Evolutionary conservation across 2,329 filamentous ascomycete species (phyloP).

Genomic region (Colletotrichum horii): DNA sequence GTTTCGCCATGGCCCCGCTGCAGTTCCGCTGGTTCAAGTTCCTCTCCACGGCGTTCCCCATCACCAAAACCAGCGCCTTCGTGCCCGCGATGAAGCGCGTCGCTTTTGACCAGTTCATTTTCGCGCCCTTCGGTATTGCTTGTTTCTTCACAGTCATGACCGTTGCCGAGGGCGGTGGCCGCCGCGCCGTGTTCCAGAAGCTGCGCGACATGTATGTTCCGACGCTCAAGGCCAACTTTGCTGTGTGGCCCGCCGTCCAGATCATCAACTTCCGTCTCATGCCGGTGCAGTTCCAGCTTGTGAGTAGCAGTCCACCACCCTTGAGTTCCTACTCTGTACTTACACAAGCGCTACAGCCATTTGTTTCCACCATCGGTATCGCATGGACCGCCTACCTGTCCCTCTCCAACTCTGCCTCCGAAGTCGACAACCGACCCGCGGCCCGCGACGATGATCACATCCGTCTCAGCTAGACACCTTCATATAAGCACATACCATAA

Average conservation of each 20-base stretch:
- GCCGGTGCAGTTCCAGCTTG: constrained; percentile 95
- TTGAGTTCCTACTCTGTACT: neutral
- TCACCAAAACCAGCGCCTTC: constrained; percentile 77
- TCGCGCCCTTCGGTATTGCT: constrained; percentile 86
- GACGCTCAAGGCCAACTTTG: constrained; percentile 92
- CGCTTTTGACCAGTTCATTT: constrained; percentile 89
- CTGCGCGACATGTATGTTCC: constrained; percentile 93
- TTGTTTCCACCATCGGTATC: constrained; percentile 94
- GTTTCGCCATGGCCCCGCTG: constrained; percentile 92
- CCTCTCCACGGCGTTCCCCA: constrained; percentile 80
- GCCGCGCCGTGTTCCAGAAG: constrained; percentile 79
- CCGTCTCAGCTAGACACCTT: constrained; percentile 33
- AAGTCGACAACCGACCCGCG: constrained; percentile 46
- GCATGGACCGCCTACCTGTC: constrained; percentile 98
- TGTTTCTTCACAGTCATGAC: constrained; percentile 98
- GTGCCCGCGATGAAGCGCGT: constrained; percentile 87
- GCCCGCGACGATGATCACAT: constrained; percentile 34
- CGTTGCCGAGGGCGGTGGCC: constrained; percentile 87
- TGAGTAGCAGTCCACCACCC: constrained; percentile 62
- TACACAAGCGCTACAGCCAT: constrained; percentile 66
- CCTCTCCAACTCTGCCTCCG: constrained; percentile 79
- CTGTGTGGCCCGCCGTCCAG: constrained; percentile 95
- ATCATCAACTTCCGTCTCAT: constrained; percentile 96
- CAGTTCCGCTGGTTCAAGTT: constrained; percentile 97
- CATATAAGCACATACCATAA: neutral